Conservation (phyloP, 2,329 filamentous ascomycete genomes). For the Alternaria viburni region DNA sequence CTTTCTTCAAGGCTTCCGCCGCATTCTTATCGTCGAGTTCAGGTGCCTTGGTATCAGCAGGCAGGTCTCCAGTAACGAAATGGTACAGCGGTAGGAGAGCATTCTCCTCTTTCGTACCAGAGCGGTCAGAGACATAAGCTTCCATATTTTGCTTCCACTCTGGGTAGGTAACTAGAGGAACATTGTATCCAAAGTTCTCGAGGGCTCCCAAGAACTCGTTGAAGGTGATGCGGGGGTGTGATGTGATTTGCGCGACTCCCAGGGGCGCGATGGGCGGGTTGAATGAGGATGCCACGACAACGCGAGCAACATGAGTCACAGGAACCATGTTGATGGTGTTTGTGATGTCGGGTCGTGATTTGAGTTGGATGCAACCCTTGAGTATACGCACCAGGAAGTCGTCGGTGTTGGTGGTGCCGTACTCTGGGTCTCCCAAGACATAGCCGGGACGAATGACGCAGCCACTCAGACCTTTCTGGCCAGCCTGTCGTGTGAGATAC, state of each 20-base stretch:
- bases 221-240: slow-evolving; percentile 77
- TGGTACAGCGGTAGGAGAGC: slow-evolving; percentile 75
- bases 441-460: slow-evolving; percentile 85
- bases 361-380: slow-evolving; percentile 86
- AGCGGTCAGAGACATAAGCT: slow-evolving; percentile 65
- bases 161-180: slow-evolving; percentile 70
- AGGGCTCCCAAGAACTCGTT: slow-evolving; percentile 77
- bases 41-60: slow-evolving; percentile 71
- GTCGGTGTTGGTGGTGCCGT: slow-evolving; percentile 77
- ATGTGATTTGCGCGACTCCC: slow-evolving; percentile 77
- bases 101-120: slow-evolving; percentile 68
- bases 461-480: slow-evolving; percentile 75
- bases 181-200: slow-evolving; percentile 74
- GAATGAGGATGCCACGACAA: slow-evolving; percentile 77
- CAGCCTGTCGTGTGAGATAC: slow-evolving; percentile 78
- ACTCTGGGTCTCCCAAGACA: slow-evolving; percentile 74
- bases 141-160: slow-evolving; percentile 73
- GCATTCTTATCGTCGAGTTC: slow-evolving; percentile 78
- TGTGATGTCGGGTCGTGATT: slow-evolving; percentile 73
- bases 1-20: slow-evolving; percentile 66
- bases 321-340: slow-evolving; percentile 93
- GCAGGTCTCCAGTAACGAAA: slow-evolving; percentile 74
- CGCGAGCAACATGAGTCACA: slow-evolving; percentile 80
- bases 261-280: slow-evolving; percentile 63
- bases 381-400: slow-evolving; percentile 88